Evolutionary conservation across 805 yeast species (phyloP), one percentile per base, ranked within the genome.

Genomic region (Ogataea ganodermae): DNA sequence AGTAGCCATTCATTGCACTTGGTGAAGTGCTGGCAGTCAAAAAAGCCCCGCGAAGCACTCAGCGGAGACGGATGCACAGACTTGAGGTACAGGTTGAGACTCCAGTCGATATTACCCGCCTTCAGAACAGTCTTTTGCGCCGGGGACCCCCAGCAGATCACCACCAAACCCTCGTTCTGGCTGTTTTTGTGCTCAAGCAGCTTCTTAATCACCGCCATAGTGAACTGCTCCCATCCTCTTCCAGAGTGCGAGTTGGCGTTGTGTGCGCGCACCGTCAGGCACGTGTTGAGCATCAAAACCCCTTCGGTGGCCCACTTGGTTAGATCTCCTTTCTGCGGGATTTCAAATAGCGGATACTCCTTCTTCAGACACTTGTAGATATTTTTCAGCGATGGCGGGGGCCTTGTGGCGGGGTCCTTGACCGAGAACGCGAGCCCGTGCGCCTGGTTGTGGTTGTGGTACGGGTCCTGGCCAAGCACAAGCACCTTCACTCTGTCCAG

Each of bases 361-460:
- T 69, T 73, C 44, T 73, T 68, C 12, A 94, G 67, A 16, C 89
- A 83, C 60, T 89, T 92, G 72, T 84, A 94, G 46, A 94, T 94
- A 62, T 94, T 94, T 41, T 79, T 73, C 48, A 94, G 71, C 1
- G 97, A 89, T 1, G 95, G 94, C 0, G 99, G 98, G 1, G 94
- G 86, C 1, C 81, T 80, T 0, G 89, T 83, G 0, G 78, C 73
- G 1, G 96, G 96, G 26, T 86, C 85, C 46, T 81, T 75, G 1
- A 94, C 98, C 17, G 95, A 86, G 58, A 94, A 94, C 3, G 99
- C 98, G 23, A 94, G 70, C 0, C 99, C 99, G 61, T 94, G 99
- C 0, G 99, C 99, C 66, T 94, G 99, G 63, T 87, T 86, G 57
- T 68, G 67, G 64, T 90, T 89, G 66, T 94, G 99, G 64, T 94